phyloP scores from a whole-genome alignment of 1,284 basidiomycete genomes.

The Ceratobasidium sp. region DNA sequence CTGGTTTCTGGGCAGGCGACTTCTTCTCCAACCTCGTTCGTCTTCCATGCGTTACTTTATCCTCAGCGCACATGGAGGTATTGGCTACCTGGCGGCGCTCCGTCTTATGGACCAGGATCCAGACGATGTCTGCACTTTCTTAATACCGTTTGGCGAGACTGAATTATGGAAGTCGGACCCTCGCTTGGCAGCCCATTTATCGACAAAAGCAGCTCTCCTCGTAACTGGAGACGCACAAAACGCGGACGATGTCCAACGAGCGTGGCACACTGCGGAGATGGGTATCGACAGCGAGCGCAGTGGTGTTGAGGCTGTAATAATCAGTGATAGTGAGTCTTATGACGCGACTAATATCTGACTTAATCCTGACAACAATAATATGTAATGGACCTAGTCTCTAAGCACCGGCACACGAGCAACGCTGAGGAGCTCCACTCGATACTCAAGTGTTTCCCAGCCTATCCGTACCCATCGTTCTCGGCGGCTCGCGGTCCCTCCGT shows the following conservation, averaged over 20 bases:
- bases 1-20: too few relatives aligned
- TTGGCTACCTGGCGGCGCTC: constrained; percentile 38
- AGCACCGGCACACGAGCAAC: neutral
- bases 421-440: constrained; percentile 25
- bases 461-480: constrained; percentile 19
- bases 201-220: constrained; percentile 24
- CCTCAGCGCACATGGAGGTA: constrained; percentile 34
- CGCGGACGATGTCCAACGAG: constrained; percentile 28
- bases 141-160: constrained; percentile 8
- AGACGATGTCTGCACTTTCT: constrained; percentile 30
- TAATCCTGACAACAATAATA: constrained; percentile 4
- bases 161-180: constrained; percentile 28
- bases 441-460: constrained; percentile 35
- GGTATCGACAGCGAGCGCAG: constrained; percentile 43
- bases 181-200: neutral
- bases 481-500: constrained; percentile 2
- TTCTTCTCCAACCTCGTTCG: neutral
- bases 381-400: constrained; percentile 13
- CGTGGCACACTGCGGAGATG: constrained; percentile 42
- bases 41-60: constrained; percentile 41
- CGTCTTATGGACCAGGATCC: constrained; percentile 29
- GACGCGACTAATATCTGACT: constrained; percentile 31
- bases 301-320: constrained; percentile 34
- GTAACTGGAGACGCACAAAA: constrained; percentile 28
- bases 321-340: constrained; percentile 29